Conservation (phyloP, 2,329 filamentous ascomycete species). For the Colletotrichum sp. region DNA sequence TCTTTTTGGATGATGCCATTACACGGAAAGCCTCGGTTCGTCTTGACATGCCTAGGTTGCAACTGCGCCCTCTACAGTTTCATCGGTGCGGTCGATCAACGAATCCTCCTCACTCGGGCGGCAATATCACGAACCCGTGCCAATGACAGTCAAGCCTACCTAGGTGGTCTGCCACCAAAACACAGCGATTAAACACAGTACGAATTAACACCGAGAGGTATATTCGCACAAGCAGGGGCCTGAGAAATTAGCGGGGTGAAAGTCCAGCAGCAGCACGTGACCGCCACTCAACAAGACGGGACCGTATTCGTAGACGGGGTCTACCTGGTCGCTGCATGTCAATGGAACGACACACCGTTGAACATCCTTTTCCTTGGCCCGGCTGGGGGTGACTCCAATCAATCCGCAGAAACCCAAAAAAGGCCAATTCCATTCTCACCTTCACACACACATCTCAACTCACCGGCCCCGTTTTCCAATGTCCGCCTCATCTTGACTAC, state of each 20-base stretch:
- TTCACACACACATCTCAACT: background rate
- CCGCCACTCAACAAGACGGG: background rate
- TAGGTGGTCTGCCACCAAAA: background rate
- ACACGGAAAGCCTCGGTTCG: background rate
- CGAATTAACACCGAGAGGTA: background rate
- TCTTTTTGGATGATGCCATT: background rate
- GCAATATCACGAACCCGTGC: background rate
- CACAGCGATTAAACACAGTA: background rate
- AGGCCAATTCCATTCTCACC: background rate
- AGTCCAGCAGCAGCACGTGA: background rate
- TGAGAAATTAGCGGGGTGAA: background rate
- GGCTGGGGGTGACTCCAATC: constrained; percentile 1
- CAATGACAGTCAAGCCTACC: background rate
- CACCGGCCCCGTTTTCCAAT: background rate
- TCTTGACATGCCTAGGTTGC: background rate
- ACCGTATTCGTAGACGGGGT: background rate
- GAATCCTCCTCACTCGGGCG: background rate
- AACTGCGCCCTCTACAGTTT: background rate
- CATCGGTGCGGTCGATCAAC: background rate
- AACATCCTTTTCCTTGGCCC: background rate
- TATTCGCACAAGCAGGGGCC: background rate
- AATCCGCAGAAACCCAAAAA: background rate
- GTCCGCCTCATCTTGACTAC: background rate
- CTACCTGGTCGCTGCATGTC: background rate
- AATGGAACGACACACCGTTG: background rate